These are phyloP conservation scores for Apiospora hydei DNA, from an alignment of 2,329 filamentous ascomycete genomes.

Conservation along the genomic window DNA sequence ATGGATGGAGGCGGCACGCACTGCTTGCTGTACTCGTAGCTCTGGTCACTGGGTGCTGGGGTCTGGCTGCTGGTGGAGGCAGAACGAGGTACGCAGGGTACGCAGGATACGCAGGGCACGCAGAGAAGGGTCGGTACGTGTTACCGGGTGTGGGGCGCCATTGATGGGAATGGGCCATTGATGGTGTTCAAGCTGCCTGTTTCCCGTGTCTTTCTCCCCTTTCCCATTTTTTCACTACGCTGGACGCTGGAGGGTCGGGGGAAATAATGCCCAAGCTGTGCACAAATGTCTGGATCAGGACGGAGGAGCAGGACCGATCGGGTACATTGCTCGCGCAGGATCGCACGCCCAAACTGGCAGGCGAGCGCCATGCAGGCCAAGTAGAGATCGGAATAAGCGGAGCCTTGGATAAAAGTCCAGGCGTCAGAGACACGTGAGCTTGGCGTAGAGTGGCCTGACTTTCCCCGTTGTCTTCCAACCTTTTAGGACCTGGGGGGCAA, in stretches of 20 bases:
- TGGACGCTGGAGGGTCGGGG: not conserved
- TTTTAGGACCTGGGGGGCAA: not conserved
- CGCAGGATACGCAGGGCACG: not conserved
- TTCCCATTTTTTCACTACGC: not conserved
- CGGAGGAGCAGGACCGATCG: not conserved
- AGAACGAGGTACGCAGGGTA: not conserved
- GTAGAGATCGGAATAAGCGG: conserved; percentile 5
- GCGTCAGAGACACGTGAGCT: conserved; percentile 18
- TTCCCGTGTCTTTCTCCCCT: not conserved
- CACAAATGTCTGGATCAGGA: not conserved
- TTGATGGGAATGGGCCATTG: not conserved
- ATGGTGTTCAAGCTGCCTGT: not conserved
- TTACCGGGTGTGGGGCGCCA: conserved; percentile 10
- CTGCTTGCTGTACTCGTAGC: too few species aligned
- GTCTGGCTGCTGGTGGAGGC: too few species aligned
- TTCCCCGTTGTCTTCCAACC: conserved; percentile 12
- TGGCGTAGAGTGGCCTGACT: conserved; percentile 9
- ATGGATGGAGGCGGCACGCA: too few species aligned
- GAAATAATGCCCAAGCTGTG: conserved; percentile 12
- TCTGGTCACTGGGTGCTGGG: too few species aligned
- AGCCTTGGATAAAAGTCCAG: not conserved
- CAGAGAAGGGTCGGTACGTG: conserved; percentile 14
- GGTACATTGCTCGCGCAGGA: not conserved
- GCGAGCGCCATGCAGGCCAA: conserved; percentile 1
- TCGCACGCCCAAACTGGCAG: not conserved